These are phyloP conservation scores for Chalciporus pseudorubinellus DNA, from an alignment of 768 basidiomycete species.

Conservation along the genomic window DNA sequence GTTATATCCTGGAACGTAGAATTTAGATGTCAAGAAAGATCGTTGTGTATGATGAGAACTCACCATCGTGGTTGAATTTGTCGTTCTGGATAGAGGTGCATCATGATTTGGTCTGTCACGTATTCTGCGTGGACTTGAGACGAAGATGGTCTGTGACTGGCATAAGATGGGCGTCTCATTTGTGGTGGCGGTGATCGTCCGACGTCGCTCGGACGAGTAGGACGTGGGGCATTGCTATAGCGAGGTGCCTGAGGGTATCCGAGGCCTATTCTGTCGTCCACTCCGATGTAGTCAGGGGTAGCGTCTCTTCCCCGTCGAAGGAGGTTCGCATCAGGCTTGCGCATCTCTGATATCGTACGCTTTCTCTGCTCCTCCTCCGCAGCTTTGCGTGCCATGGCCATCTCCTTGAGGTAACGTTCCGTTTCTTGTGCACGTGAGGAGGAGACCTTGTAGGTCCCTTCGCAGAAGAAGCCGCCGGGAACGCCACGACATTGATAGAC, in stretches of 20 bases:
- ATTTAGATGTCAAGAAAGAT: neutral
- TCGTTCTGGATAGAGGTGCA: constrained; percentile 34
- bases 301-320: constrained; percentile 18
- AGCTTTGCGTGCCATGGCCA: constrained; percentile 19
- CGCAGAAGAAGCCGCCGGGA: constrained; percentile 35
- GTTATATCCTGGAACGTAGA: constrained; percentile 21
- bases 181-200: constrained; percentile 14
- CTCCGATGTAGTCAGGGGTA: constrained; percentile 1
- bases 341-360: constrained; percentile 27
- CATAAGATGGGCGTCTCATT: constrained; percentile 10
- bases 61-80: constrained; percentile 33
- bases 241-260: constrained; percentile 9
- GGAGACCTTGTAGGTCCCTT: constrained; percentile 34
- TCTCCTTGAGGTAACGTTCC: constrained; percentile 30
- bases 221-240: neutral
- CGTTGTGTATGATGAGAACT: neutral
- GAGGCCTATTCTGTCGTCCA: constrained; percentile 5
- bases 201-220: constrained; percentile 20
- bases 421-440: constrained; percentile 35
- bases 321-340: constrained; percentile 19
- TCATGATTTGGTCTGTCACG: constrained; percentile 34
- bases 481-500: constrained; percentile 33
- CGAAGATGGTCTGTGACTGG: constrained; percentile 18
- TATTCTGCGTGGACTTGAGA: constrained; percentile 33
- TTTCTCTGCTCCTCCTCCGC: constrained; percentile 32